These are phyloP conservation scores for Neospermospora avenae DNA, from an alignment of 2,329 filamentous ascomycete genomes.

Conservation along the genomic window DNA sequence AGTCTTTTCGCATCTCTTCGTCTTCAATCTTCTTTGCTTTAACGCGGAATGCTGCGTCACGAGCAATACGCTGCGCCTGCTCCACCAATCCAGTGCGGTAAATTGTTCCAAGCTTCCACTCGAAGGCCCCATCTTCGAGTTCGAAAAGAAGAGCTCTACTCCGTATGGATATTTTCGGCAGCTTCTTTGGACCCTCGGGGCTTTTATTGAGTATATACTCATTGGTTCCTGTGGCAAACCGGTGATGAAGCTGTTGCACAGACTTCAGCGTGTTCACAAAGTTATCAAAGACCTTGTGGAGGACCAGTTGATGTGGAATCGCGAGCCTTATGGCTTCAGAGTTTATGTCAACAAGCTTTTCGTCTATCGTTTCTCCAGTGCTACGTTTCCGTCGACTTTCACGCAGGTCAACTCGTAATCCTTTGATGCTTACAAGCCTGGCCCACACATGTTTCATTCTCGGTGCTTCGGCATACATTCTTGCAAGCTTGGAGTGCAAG, in stretches of 20 bases:
- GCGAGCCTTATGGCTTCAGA: slow-evolving; percentile 83
- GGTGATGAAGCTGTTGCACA: slow-evolving; percentile 84
- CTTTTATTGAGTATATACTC: slow-evolving; percentile 85
- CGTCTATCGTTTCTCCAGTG: slow-evolving; percentile 57
- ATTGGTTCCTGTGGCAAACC: slow-evolving; percentile 82
- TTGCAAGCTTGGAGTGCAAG: slow-evolving; percentile 69
- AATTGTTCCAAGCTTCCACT: slow-evolving; percentile 95
- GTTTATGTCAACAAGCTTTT: slow-evolving; percentile 79
- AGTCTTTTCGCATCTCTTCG: slow-evolving; percentile 56
- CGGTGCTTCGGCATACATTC: slow-evolving; percentile 86
- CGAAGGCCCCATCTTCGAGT: slow-evolving; percentile 92
- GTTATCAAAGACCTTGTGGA: slow-evolving; percentile 93
- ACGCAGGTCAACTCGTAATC: slow-evolving; percentile 74
- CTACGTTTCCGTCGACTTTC: slow-evolving; percentile 68
- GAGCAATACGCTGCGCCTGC: slow-evolving; percentile 82
- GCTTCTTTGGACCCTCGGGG: slow-evolving; percentile 78
- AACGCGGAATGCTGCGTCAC: slow-evolving; percentile 83
- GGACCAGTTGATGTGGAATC: slow-evolving; percentile 85
- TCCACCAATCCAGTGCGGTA: slow-evolving; percentile 87
- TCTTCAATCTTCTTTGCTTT: slow-evolving; percentile 84
- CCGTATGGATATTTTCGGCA: slow-evolving; percentile 82
- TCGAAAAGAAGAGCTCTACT: slow-evolving; percentile 84
- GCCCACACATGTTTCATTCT: slow-evolving; percentile 83
- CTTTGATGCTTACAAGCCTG: slow-evolving; percentile 78
- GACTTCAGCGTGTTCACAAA: slow-evolving; percentile 84